Percentiles rank a stretch among this genome's conserved stretches.
These are phyloP conservation scores for Pinus albicaulis DNA, from an alignment of 75 land plant species.

Conservation along the genomic window DNA sequence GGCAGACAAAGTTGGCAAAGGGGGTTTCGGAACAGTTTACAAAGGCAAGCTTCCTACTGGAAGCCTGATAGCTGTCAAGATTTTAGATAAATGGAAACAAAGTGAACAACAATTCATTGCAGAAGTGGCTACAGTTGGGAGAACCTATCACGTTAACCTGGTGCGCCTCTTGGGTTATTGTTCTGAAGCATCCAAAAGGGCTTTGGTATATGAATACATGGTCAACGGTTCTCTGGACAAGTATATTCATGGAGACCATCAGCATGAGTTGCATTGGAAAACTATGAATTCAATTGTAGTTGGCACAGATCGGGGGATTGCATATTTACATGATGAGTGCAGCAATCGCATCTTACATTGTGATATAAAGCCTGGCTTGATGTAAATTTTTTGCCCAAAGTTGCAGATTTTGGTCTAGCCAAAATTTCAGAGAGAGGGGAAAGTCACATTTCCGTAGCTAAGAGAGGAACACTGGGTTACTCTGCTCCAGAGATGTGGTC, in stretches of 20 bases:
- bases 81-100: constrained; percentile 71
- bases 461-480: constrained; percentile 72
- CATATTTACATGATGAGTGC: not conserved
- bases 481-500: constrained; percentile 90
- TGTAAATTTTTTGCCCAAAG: not conserved
- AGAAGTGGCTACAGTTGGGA: constrained; percentile 87
- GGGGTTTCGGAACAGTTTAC: constrained; percentile 85
- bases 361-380: not conserved
- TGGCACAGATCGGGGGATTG: not conserved
- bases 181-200: constrained; percentile 6
- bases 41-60: constrained; percentile 54
- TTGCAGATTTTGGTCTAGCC: constrained; percentile 23
- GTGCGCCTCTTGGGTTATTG: constrained; percentile 42
- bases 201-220: constrained; percentile 29
- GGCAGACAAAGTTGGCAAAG: constrained; percentile 68
- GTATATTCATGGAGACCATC: constrained; percentile 17
- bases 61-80: constrained; percentile 70
- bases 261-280: not conserved
- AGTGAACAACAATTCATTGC: constrained; percentile 85
- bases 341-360: constrained; percentile 1
- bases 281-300: not conserved
- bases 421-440: constrained; percentile 17
- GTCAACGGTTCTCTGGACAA: constrained; percentile 14
- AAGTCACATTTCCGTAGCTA: constrained; percentile 32
- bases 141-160: constrained; percentile 84